Base-by-base conservation (phyloP, 371 early-diverging fungal genomes). In the Mucor racemosus region DNA sequence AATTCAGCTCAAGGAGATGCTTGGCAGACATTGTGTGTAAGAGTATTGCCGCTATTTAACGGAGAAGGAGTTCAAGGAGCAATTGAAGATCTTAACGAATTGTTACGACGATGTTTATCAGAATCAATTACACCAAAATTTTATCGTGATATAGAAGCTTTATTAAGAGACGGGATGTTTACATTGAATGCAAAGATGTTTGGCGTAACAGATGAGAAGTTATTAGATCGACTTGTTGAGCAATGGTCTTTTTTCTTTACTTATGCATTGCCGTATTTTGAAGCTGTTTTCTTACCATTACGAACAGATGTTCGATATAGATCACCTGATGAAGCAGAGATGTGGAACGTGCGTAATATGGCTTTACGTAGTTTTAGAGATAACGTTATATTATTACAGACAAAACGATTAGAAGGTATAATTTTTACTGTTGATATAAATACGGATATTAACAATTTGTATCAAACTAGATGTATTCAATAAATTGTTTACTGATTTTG, bases 221-320 rank as follows among this genome's bases (percentile, higher is more conserved):
- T 93, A 53, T 79, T 89, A 21, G 86, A 85, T 38, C 87, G 94
- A 13, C 64, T 95, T 26, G 91, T 91, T 1, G 92, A 92, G 50
- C 87, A 92, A 36, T 96, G 96, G 96, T 90, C 90, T 4, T 92
- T 94, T 71, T 90, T 91, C 70, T 92, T 91, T 62, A 91, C 91
- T 0, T 91, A 91, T 44, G 94, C 94, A 2, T 75, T 95, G 42
- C 96, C 95, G 60, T 93, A 91, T 62, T 84, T 96, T 63, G 91
- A 94, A 68, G 95, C 92, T 3, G 94, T 92, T 11, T 94, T 95
- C 67, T 78, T 94, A 5, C 96, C 96, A 4, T 67, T 95, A 10
- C 79, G 84, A 40, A 84, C 84, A 21, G 86, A 86, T 44, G 77
- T 88, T 10, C 69, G 73, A 6, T 83, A 80, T 38, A 54, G 76